phyloP scores from a whole-genome alignment of 305 asterid species.

The Petunia hybrid region DNA sequence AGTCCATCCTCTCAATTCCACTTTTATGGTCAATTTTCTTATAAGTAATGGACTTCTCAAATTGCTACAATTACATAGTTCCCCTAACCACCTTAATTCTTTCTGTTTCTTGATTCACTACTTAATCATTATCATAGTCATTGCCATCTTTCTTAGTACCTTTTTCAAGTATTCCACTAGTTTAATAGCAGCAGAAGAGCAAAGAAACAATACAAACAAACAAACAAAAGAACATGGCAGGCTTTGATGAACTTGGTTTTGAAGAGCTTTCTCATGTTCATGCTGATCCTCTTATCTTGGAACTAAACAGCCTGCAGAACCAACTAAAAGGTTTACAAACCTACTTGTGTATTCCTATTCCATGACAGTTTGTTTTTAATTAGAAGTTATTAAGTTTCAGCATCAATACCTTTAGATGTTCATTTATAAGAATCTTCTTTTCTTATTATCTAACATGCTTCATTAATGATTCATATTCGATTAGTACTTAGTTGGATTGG shows the following conservation, averaged over 20 bases:
- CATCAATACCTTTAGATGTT: neutral
- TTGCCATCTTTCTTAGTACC: constrained; percentile 18
- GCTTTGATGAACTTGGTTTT: constrained; percentile 46
- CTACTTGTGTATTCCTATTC: neutral
- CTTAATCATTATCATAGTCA: neutral
- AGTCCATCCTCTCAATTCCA: constrained; percentile 57
- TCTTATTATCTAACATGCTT: neutral
- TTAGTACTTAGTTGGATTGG: neutral
- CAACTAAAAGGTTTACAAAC: constrained; percentile 73
- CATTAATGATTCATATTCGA: neutral
- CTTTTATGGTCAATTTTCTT: constrained; percentile 57
- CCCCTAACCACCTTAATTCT: neutral
- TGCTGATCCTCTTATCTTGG: constrained; percentile 80
- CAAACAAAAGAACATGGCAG: constrained; percentile 44
- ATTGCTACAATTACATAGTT: constrained; percentile 4
- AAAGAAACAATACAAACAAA: neutral
- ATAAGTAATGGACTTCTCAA: constrained; percentile 48
- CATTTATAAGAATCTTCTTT: neutral
- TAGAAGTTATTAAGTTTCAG: neutral
- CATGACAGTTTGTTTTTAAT: neutral
- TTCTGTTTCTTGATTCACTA: neutral
- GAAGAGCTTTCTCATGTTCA: constrained; percentile 56
- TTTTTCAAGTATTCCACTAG: neutral
- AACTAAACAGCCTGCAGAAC: constrained; percentile 76
- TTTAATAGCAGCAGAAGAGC: constrained; percentile 2